Evolutionary conservation across 139 green algal genomes (phyloP), one percentile per base, ranked within the genome.

Genomic region (Nannochloris sp.): DNA sequence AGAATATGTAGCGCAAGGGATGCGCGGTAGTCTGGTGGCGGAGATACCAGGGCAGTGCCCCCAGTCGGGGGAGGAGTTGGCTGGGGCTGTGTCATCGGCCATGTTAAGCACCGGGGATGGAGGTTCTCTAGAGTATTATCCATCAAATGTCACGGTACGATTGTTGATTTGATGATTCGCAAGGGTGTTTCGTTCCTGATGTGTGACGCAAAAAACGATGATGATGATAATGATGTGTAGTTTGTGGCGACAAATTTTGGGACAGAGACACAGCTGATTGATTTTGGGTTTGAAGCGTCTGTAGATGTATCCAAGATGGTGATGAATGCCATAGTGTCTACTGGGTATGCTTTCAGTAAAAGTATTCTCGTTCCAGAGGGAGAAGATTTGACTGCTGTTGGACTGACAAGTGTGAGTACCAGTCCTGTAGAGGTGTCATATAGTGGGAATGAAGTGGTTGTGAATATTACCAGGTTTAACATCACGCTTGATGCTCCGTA

Each of bases 401-500:
- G 60, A 15, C 21, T 66, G n/a, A 66, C 23, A 12, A 31, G 31
- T 43, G 16, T 18, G 18, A 66, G 14, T 66, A 21, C 9, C 4
- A 25, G 15, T 3, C 23, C n/a, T 24, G 36, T 16, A 34, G n/a
- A 44, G 14, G 15, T 66, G 4, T 40, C 12, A 40, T n/a, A 12
- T 1, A 53, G 15, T 31, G 36, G 60, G 24, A n/a, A 44, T 16
- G 15, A 54, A 25, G 60, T 66, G 18, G 3, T n/a, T 14, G 14
- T 66, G 15, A 31, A 44, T 44, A 40, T 66, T n/a, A 66, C 34
- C 15, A 0, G 2, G 34, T 21, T 66, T 54, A 44, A 49, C 14
- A 21, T 66, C 10, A 66, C 60, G 15, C n/a, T 66, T 1, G 16
- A 18, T 44, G 51, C 60, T 24, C 14, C 16, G 3, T 66, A 66